Conservation (phyloP, 139 green algal genomes). For the Picochlorum sp. region DNA sequence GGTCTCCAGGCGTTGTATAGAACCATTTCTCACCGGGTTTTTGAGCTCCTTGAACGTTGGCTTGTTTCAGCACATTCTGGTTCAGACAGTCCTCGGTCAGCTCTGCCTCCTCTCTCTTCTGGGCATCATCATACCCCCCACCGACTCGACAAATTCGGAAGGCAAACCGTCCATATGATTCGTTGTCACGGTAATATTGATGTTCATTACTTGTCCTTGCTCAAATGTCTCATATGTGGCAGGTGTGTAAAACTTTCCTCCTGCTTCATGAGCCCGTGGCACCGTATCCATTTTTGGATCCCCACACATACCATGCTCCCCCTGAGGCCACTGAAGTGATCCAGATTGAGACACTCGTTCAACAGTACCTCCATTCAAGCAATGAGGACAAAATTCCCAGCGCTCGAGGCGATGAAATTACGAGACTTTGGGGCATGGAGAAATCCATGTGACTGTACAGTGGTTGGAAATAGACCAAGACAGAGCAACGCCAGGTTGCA, state of each 20-base stretch:
- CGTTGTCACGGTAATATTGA: background rate
- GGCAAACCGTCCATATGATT: background rate
- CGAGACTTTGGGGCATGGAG: background rate
- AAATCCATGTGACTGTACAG: background rate
- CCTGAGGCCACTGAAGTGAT: slow-evolving; percentile 6
- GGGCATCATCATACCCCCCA: background rate
- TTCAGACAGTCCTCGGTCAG: background rate
- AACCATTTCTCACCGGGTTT: background rate
- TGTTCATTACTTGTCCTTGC: background rate
- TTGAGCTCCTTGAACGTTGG: background rate
- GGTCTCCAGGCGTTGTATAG: background rate
- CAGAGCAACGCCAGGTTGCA: too few species aligned
- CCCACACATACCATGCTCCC: slow-evolving; percentile 4
- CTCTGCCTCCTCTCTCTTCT: background rate
- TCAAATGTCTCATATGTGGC: background rate
- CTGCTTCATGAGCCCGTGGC: background rate
- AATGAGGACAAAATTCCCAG: slow-evolving; percentile 5
- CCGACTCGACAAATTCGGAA: background rate
- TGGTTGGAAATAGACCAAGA: background rate
- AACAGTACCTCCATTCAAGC: background rate
- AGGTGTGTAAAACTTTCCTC: background rate
- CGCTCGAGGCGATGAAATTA: background rate
- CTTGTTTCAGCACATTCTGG: background rate
- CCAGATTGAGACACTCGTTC: background rate
- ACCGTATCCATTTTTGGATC: background rate